A percentile compares a stretch with the other conserved stretches of the same genome.
Evolutionary conservation across 805 yeast genomes (phyloP).

Genomic region (Kazachstania psychrophila): DNA sequence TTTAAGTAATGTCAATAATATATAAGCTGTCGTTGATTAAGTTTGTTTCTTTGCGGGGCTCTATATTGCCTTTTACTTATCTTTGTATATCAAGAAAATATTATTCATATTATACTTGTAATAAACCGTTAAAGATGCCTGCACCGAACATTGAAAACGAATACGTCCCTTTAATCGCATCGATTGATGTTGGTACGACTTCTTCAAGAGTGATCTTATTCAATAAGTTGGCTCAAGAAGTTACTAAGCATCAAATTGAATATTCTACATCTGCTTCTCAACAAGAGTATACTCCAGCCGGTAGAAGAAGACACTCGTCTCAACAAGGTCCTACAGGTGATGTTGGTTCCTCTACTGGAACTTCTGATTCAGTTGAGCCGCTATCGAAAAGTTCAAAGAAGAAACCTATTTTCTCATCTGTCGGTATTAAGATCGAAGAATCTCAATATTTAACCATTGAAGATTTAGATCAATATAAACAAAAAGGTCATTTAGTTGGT

Average conservation of each 20-base stretch:
- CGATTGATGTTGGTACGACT: slow-evolving; percentile 87
- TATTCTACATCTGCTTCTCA: slow-evolving; percentile 65
- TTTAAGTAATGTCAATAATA: too few species aligned
- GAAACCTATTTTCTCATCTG: slow-evolving; percentile 55
- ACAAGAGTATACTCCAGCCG: slow-evolving; percentile 37
- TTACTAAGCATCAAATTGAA: slow-evolving; percentile 85
- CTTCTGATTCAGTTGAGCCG: background rate
- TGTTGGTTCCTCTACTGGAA: background rate
- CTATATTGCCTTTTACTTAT: too few species aligned
- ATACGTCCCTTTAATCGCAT: slow-evolving; percentile 42
- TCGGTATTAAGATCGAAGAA: slow-evolving; percentile 61
- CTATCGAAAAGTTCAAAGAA: slow-evolving; percentile 4
- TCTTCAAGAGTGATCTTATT: slow-evolving; percentile 84
- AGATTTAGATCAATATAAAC: too few species aligned
- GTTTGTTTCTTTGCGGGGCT: too few species aligned
- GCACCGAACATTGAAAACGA: background rate
- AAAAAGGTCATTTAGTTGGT: slow-evolving; percentile 33
- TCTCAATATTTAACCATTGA: slow-evolving; percentile 55
- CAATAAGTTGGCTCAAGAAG: slow-evolving; percentile 59
- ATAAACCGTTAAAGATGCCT: background rate
- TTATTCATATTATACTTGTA: too few species aligned
- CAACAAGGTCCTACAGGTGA: background rate
- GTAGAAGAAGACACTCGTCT: slow-evolving; percentile 36
- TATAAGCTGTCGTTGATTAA: too few species aligned
- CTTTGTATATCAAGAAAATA: too few species aligned